Evolutionary conservation across 371 early-diverging fungal species (phyloP).

Genomic region (Lichtheimia hyalospora): DNA sequence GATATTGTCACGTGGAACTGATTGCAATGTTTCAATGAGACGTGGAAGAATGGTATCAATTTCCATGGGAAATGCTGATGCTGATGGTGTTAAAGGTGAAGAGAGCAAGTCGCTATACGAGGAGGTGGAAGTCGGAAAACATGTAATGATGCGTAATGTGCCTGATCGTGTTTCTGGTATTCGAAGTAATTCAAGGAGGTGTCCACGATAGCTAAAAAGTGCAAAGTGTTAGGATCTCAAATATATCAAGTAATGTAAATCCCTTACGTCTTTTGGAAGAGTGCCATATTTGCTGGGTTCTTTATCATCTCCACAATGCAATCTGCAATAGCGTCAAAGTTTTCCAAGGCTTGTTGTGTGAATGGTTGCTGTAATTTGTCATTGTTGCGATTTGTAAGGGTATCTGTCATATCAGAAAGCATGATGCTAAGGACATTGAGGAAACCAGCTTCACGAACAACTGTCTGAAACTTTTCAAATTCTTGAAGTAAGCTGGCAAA

Average conservation of each 20-base stretch:
- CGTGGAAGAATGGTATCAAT: slow-evolving; percentile 51
- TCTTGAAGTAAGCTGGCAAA: slow-evolving; percentile 43
- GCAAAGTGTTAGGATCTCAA: neutral
- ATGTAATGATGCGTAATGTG: slow-evolving; percentile 51
- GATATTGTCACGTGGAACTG: slow-evolving; percentile 55
- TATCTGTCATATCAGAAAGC: slow-evolving; percentile 54
- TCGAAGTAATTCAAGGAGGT: slow-evolving; percentile 59
- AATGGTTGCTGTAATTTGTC: slow-evolving; percentile 25
- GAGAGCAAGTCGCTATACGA: neutral
- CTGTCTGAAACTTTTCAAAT: slow-evolving; percentile 52
- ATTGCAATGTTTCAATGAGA: slow-evolving; percentile 64
- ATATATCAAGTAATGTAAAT: neutral
- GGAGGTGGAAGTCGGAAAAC: slow-evolving; percentile 18
- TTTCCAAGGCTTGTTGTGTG: slow-evolving; percentile 44
- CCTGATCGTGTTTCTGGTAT: slow-evolving; percentile 56
- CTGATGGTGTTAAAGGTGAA: neutral
- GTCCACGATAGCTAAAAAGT: slow-evolving; percentile 41
- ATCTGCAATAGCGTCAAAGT: slow-evolving; percentile 54
- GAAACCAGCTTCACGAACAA: slow-evolving; percentile 67
- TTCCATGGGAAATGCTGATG: slow-evolving; percentile 13
- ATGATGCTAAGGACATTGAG: slow-evolving; percentile 61
- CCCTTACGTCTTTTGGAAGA: slow-evolving; percentile 42
- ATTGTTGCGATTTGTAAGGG: slow-evolving; percentile 20
- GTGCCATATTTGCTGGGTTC: slow-evolving; percentile 26
- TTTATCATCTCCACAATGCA: slow-evolving; percentile 51